Evolutionary conservation across 2,329 filamentous ascomycete genomes (phyloP), one percentile per base, ranked within the genome.

Genomic region (Pseudocercospora fuligena): DNA sequence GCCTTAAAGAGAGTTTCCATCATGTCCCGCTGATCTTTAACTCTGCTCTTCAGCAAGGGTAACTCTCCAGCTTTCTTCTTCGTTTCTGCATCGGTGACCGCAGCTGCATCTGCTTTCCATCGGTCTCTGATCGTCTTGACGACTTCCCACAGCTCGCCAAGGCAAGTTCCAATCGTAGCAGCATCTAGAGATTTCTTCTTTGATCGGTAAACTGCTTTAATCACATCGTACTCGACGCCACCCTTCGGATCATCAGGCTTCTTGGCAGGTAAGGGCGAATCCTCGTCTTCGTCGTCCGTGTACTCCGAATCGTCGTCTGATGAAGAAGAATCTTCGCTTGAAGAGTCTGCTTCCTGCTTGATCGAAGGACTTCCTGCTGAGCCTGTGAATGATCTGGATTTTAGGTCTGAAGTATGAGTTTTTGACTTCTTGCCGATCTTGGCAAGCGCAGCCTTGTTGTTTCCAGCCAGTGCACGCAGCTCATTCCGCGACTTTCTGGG

Each of bases 131-230:
- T 83, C 6, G 82, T 82, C 73, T 86, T 86, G 66, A 89, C 80
- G 53, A 89, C 80, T 58, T 89, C 86, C 80, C 87, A 88, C 73
- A 87, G 86, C 51, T 84, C 82, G 59, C 82, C 82, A 69, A 89
- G 79, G 53, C 84, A 85, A 68, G 78, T 79, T 69, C 86, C 84
- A 65, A 89, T 84, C 66, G 84, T 83, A 27, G 85, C 83, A 16
- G 81, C 78, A 63, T 80, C 78, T 21, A 84, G 79, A 33, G 80
- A 76, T 67, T 82, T 83, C 68, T 84, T 85, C 66, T 83, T 83
- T 54, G 85, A 83, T 58, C 82, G 84, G 87, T 88, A 90, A 11
- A 88, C 83, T 31, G 87, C 86, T 74, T 87, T 86, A 64, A 89
- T 84, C 9, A 86, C 82, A 73, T 89, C 87, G 76, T 89, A 89